phyloP scores from a whole-genome alignment of 2,329 filamentous ascomycete species.

The Camillea tinctor region DNA sequence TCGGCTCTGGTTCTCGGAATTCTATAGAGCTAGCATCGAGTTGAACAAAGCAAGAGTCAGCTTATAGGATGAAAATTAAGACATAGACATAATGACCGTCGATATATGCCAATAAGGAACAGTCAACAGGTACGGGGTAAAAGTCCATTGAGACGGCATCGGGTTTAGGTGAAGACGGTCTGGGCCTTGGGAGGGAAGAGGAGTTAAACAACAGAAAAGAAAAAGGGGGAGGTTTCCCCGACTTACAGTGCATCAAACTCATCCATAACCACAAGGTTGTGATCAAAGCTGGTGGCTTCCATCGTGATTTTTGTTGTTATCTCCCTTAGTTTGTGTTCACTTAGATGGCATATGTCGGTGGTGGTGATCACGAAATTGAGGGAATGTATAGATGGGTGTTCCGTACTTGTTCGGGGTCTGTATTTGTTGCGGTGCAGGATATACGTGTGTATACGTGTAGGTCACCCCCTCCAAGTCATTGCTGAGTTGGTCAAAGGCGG shows the following conservation, averaged over 20 bases:
- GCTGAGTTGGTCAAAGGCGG: neutral
- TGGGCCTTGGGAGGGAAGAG: neutral
- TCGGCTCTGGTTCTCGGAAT: conserved; percentile 31
- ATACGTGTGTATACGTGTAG: neutral
- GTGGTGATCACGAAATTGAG: neutral
- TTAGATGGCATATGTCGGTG: neutral
- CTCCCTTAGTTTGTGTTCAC: neutral
- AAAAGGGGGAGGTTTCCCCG: too few relatives aligned
- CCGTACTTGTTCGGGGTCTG: neutral
- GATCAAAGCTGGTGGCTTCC: conserved; percentile 34
- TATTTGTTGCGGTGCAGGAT: neutral
- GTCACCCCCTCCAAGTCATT: neutral
- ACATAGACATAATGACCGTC: neutral
- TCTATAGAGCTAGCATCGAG: conserved; percentile 38
- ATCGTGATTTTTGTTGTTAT: conserved; percentile 11
- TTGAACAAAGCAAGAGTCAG: conserved; percentile 8
- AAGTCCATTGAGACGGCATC: neutral
- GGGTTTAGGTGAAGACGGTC: neutral
- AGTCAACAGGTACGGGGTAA: neutral
- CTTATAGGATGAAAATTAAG: conserved; percentile 1
- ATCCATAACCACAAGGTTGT: conserved; percentile 46
- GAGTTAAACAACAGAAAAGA: neutral
- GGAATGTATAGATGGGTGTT: neutral
- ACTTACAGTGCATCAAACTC: conserved; percentile 58
- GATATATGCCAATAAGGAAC: neutral